Conservation (phyloP, 768 basidiomycete genomes). For the Kondoa subrosea region DNA sequence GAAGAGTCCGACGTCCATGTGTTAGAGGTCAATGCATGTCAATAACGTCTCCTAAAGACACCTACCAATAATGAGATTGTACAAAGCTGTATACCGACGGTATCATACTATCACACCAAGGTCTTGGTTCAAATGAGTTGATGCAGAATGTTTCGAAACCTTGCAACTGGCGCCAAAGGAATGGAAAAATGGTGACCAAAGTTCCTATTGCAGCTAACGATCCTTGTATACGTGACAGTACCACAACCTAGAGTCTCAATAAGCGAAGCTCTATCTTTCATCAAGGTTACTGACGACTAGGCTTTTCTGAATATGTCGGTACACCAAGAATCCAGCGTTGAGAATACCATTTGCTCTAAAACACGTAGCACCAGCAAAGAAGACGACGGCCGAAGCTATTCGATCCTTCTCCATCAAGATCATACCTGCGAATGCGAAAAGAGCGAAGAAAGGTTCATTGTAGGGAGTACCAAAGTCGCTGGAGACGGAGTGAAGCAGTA, state of each 20-base stretch:
- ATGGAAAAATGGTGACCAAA: conserved; percentile 42
- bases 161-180: conserved; percentile 50
- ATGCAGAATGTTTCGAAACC: conserved; percentile 56
- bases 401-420: conserved; percentile 10
- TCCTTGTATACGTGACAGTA: background rate
- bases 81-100: conserved; percentile 69
- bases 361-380: conserved; percentile 46
- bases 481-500: conserved; percentile 72
- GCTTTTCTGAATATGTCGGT: conserved; percentile 3
- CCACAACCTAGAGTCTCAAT: no score
- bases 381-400: conserved; percentile 39
- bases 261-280: no score
- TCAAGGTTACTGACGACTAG: background rate
- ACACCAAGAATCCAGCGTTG: conserved; percentile 45
- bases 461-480: conserved; percentile 53
- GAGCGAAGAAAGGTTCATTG: conserved; percentile 72
- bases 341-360: conserved; percentile 69
- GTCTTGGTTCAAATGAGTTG: conserved; percentile 12
- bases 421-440: conserved; percentile 55
- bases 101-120: conserved; percentile 50
- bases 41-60: no score
- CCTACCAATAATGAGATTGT: conserved; percentile 60
- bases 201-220: background rate
- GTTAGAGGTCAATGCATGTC: no score
- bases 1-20: conserved; percentile 57